phyloP scores from a whole-genome alignment of 2,329 filamentous ascomycete genomes.

The Zelopaecilomyces penicillatus region DNA sequence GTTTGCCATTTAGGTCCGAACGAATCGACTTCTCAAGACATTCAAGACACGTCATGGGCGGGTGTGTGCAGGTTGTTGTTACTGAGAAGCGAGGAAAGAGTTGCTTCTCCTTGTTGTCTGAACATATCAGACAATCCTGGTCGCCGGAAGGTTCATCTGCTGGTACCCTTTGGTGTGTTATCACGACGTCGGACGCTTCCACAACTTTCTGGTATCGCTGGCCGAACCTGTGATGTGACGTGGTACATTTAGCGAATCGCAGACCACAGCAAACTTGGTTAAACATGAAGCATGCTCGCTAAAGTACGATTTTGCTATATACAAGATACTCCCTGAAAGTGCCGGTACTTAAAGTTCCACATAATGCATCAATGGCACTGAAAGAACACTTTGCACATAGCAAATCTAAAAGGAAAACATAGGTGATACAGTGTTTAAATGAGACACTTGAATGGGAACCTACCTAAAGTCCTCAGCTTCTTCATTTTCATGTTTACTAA shows the following conservation, averaged over 20 bases:
- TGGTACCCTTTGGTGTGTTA: conserved; percentile 22
- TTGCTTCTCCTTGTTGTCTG: conserved; percentile 19
- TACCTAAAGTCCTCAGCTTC: conserved; percentile 25
- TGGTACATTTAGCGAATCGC: too few relatives aligned
- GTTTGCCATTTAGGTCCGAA: conserved; percentile 23
- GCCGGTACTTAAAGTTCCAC: too few relatives aligned
- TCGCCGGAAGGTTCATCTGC: conserved; percentile 14
- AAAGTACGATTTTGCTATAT: too few relatives aligned
- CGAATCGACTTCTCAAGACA: conserved; percentile 28
- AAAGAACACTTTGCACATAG: too few relatives aligned
- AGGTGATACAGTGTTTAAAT: too few relatives aligned
- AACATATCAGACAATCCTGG: conserved; percentile 29
- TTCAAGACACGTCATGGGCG: conserved; percentile 24
- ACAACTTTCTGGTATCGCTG: conserved; percentile 24
- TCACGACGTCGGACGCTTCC: conserved; percentile 18
- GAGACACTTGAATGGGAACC: conserved; percentile 6
- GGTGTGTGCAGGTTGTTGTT: conserved; percentile 25
- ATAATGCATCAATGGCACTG: too few relatives aligned
- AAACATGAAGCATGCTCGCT: too few relatives aligned
- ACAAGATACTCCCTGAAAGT: too few relatives aligned
- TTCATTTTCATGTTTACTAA: conserved; percentile 12
- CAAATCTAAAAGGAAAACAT: too few relatives aligned
- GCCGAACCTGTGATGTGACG: conserved; percentile 18
- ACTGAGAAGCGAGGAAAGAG: conserved; percentile 25
- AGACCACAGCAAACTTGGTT: too few relatives aligned